Percentiles rank a stretch among this genome's conserved stretches.
Evolutionary conservation across 768 basidiomycete genomes (phyloP).

Genomic region (Hemileccinum impolitum): DNA sequence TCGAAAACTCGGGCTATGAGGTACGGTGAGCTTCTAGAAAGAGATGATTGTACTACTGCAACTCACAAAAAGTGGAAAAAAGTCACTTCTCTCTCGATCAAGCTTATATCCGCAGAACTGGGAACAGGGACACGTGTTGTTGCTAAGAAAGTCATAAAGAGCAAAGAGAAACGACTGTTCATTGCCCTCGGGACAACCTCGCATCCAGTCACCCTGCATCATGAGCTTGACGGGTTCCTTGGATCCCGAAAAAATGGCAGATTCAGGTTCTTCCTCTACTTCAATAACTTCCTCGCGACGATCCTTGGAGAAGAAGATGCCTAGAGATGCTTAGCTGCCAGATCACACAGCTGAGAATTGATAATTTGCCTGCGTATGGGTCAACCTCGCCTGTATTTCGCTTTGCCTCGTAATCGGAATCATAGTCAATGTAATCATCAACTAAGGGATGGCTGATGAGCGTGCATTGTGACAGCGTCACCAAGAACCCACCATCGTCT

Average conservation of each 20-base stretch:
- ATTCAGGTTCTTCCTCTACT: constrained; percentile 76
- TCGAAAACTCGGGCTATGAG: constrained; percentile 64
- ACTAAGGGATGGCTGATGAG: constrained; percentile 28
- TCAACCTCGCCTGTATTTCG: constrained; percentile 60
- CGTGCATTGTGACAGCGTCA: background rate
- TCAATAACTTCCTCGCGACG: constrained; percentile 90
- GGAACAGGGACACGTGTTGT: constrained; percentile 66
- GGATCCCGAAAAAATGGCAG: constrained; percentile 38
- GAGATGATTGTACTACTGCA: background rate
- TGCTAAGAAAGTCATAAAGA: constrained; percentile 71
- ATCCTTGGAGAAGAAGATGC: constrained; percentile 94
- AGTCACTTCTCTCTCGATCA: constrained; percentile 66
- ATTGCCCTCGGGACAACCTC: constrained; percentile 90
- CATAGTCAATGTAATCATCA: constrained; percentile 73
- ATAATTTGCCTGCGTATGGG: constrained; percentile 77
- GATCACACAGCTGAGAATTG: background rate
- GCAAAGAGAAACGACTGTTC: constrained; percentile 89
- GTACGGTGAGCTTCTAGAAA: constrained; percentile 8
- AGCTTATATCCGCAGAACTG: constrained; percentile 66
- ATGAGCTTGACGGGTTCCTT: constrained; percentile 59
- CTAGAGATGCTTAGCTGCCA: constrained; percentile 35
- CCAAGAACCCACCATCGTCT: constrained; percentile 42
- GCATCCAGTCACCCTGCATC: constrained; percentile 95
- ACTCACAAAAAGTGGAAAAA: constrained; percentile 81
- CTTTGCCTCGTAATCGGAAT: constrained; percentile 67